Conservation (phyloP, 768 basidiomycete genomes). For the Suillus decipiens region DNA sequence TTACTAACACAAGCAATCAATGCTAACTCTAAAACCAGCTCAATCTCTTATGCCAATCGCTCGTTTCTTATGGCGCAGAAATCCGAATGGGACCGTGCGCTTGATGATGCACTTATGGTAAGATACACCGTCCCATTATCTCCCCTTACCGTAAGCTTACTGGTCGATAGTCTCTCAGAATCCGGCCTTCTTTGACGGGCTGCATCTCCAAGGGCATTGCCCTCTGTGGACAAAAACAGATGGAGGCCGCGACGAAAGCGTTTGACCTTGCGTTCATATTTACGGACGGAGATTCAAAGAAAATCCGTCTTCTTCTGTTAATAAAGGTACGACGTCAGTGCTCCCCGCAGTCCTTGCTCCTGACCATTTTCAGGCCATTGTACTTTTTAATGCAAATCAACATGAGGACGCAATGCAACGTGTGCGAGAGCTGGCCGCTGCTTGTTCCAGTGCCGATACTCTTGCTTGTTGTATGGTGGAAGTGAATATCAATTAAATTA, state of each 20-base stretch:
- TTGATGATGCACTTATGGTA: not conserved
- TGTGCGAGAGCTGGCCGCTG: not conserved
- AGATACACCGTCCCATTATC: not conserved
- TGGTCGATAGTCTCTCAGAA: not conserved
- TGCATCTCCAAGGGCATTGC: slow-evolving; percentile 1
- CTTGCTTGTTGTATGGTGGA: not conserved
- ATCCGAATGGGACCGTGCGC: not conserved
- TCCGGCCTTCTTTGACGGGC: slow-evolving; percentile 1
- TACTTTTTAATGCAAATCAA: slow-evolving; percentile 1
- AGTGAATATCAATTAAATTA: not conserved
- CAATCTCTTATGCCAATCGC: not conserved
- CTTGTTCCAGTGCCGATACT: not conserved
- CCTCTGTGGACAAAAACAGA: not conserved
- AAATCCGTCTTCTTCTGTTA: not conserved
- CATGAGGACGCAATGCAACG: not conserved
- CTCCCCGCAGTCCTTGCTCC: not conserved
- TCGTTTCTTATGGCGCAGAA: slow-evolving; percentile 2
- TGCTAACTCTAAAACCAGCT: not conserved
- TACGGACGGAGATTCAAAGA: not conserved
- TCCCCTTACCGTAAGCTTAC: not conserved
- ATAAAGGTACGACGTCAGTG: not conserved
- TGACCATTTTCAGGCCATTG: not conserved
- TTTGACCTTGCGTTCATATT: slow-evolving; percentile 5
- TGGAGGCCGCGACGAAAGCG: not conserved
- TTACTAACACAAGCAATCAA: not conserved